Base-by-base conservation (phyloP, 2,329 filamentous ascomycete species). In the Xylaria sp. region DNA sequence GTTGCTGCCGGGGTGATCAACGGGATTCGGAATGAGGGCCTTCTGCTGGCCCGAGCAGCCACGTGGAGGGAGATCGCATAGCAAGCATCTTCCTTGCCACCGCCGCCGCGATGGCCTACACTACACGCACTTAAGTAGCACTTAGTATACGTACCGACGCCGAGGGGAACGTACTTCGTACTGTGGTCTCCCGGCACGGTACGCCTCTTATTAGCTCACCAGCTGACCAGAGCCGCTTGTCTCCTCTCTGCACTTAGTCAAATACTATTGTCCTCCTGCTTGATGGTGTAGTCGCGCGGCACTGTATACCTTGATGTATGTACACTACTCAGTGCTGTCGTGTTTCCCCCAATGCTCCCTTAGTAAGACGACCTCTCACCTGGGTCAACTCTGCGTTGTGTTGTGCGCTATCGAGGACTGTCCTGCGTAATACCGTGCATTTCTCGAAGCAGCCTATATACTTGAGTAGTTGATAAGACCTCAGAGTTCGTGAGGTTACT, bases 41-140 rank as follows among this genome's bases (percentile, higher is more conserved):
- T 58, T 64, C 64, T 62, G 21, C 52, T 71, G 69, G 71, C 62
- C 71, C 70, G 64, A 66, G 71, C 69, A 65, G 71, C 70, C 71
- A 73, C 71, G 71, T 73, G 71, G 70, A 68, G 63, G 56, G 55
- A 64, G 67, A 69, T 70, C 57, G 65, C 67, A 54, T 47, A 48
- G 65, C 69, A 70, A 68, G 68, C 69, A 68, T 65, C 64, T 65
- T 66, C 71, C 71, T 69, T 68, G 67, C 53, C 58, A 23, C 62
- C 52, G 44, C 53, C 54, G 63, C 68, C 65, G 67, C 66, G 68
- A 67, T 71, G 68, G 68, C 69, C 68, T 67, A 65, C 65, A 35
- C 54, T 63, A 31, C 46, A 13, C n/a, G n/a, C n/a, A n/a, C n/a
- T n/a, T n/a, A n/a, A n/a, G n/a, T n/a, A n/a, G n/a, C n/a, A n/a